phyloP scores from a whole-genome alignment of 2,329 filamentous ascomycete genomes.

The Fusarium pseudograminearum region DNA sequence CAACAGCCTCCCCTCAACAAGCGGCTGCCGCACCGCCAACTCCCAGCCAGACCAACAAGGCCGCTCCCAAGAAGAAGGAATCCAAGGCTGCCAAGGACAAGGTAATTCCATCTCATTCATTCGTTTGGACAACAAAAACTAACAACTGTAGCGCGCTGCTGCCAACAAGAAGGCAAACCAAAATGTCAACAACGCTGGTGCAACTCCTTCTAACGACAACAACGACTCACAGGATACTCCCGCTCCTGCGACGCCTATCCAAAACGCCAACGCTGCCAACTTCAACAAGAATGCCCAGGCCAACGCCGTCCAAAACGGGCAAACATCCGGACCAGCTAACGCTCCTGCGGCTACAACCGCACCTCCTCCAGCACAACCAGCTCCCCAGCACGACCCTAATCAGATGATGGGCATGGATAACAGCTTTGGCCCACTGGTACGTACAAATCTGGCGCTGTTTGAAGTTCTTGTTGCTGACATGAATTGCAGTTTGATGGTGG shows the following conservation, averaged over 20 bases:
- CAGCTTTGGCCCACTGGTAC: slow-evolving; percentile 57
- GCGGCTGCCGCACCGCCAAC: slow-evolving; percentile 79
- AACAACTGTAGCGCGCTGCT: slow-evolving; percentile 57
- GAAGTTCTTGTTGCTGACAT: slow-evolving; percentile 17
- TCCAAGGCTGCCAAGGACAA: slow-evolving; percentile 73
- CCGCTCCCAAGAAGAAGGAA: slow-evolving; percentile 83
- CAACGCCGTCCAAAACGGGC: slow-evolving; percentile 48
- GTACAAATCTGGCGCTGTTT: slow-evolving; percentile 41
- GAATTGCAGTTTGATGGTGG: slow-evolving; percentile 53
- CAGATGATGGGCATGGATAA: slow-evolving; percentile 62
- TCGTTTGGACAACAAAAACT: slow-evolving; percentile 15
- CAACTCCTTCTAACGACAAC: slow-evolving; percentile 69
- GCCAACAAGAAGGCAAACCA: slow-evolving; percentile 74
- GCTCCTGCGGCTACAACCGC: slow-evolving; percentile 51
- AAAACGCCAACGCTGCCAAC: slow-evolving; percentile 50
- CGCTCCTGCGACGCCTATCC: slow-evolving; percentile 73
- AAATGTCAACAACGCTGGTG: slow-evolving; percentile 60
- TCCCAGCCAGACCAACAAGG: slow-evolving; percentile 78
- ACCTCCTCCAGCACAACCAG: slow-evolving; percentile 44
- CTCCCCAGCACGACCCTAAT: slow-evolving; percentile 40
- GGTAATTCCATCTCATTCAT: slow-evolving; percentile 62
- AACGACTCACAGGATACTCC: slow-evolving; percentile 68
- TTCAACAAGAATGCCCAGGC: slow-evolving; percentile 58
- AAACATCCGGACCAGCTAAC: slow-evolving; percentile 45
- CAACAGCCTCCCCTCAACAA: slow-evolving; percentile 72